Evolutionary conservation across 2,329 filamentous ascomycete species (phyloP).

Genomic region (Colletotrichum tropicale): DNA sequence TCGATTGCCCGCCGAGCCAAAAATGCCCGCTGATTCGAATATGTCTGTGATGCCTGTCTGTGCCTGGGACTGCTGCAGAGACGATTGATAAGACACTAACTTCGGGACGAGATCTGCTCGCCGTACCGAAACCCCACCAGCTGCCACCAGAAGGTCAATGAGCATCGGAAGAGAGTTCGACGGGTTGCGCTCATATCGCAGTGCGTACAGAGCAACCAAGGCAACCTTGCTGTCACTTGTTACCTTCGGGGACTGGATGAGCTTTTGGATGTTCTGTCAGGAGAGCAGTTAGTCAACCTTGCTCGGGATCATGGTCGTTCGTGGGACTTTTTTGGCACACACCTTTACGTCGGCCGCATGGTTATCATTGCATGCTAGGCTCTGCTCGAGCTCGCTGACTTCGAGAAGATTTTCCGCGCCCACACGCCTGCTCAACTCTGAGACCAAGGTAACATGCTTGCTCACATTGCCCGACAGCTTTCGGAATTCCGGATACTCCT

Average conservation of each 20-base stretch:
- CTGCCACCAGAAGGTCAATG: slow-evolving; percentile 82
- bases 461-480: slow-evolving; percentile 97
- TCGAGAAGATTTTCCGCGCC: slow-evolving; percentile 88
- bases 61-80: slow-evolving; percentile 79
- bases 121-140: slow-evolving; percentile 78
- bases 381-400: slow-evolving; percentile 96
- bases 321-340: slow-evolving; percentile 19
- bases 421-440: slow-evolving; percentile 88
- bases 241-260: slow-evolving; percentile 82
- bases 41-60: slow-evolving; percentile 85
- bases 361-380: slow-evolving; percentile 94
- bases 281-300: background rate
- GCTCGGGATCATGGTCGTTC: background rate
- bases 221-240: slow-evolving; percentile 84
- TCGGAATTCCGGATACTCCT: slow-evolving; percentile 97
- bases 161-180: slow-evolving; percentile 85
- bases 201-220: slow-evolving; percentile 90
- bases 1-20: slow-evolving; percentile 83
- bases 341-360: slow-evolving; percentile 91
- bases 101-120: slow-evolving; percentile 82
- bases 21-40: slow-evolving; percentile 90
- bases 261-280: slow-evolving; percentile 75
- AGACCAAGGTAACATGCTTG: slow-evolving; percentile 96
- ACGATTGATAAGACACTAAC: slow-evolving; percentile 83
- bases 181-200: slow-evolving; percentile 88